phyloP scores from a whole-genome alignment of 2,329 filamentous ascomycete genomes.

The Fragosphaeria purpurea region DNA sequence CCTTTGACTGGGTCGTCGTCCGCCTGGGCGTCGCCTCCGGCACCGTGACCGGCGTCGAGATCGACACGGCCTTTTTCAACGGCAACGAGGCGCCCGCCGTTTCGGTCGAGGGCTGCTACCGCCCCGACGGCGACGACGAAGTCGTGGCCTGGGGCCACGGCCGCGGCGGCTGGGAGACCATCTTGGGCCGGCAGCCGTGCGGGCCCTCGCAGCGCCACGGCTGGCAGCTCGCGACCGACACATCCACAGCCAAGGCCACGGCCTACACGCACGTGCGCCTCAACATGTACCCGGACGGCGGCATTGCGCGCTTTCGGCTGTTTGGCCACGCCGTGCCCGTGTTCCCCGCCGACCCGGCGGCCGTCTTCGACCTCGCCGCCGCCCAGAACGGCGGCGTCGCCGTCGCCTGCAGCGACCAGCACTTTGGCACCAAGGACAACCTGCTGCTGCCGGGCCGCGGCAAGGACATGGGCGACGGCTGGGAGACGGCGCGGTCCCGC shows the following conservation, averaged over 20 bases:
- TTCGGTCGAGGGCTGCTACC: constrained; percentile 67
- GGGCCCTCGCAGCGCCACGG: constrained; percentile 64
- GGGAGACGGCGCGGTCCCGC: constrained; percentile 72
- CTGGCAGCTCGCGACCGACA: constrained; percentile 54
- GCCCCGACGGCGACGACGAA: constrained; percentile 39
- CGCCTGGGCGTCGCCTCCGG: constrained; percentile 61
- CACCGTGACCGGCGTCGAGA: constrained; percentile 61
- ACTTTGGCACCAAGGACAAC: constrained; percentile 59
- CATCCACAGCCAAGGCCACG: constrained; percentile 56
- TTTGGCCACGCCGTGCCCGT: constrained; percentile 69
- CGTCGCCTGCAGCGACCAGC: constrained; percentile 68
- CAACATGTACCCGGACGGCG: constrained; percentile 79
- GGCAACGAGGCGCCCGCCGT: constrained; percentile 75
- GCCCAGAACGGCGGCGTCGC: constrained; percentile 72
- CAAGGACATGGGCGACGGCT: constrained; percentile 80
- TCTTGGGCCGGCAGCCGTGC: constrained; percentile 60
- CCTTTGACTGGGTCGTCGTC: constrained; percentile 59
- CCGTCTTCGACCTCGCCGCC: constrained; percentile 65
- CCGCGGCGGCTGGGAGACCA: constrained; percentile 59
- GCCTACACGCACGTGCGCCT: constrained; percentile 70
- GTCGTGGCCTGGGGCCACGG: constrained; percentile 51
- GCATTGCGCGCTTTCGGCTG: constrained; percentile 70
- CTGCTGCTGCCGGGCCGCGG: constrained; percentile 34
- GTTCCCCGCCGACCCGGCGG: constrained; percentile 55
- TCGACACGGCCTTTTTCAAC: constrained; percentile 73